A percentile compares a stretch with the other conserved stretches of the same genome.
These are phyloP conservation scores for Colletotrichum endophyticum DNA, from an alignment of 2,329 filamentous ascomycete genomes.

Conservation along the genomic window DNA sequence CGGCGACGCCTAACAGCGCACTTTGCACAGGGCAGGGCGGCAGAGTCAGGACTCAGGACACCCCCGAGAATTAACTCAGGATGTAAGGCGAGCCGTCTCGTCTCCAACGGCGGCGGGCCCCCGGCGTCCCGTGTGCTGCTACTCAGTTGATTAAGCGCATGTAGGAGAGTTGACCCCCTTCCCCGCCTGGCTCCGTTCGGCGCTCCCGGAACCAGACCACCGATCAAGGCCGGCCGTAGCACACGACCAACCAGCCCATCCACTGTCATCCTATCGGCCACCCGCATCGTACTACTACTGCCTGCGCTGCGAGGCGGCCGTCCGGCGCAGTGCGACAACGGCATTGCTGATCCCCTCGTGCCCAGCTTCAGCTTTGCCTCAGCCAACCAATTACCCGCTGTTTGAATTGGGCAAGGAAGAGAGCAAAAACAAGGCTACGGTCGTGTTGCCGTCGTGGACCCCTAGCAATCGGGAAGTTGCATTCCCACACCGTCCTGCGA, in stretches of 20 bases:
- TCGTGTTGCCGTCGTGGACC: background rate
- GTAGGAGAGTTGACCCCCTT: background rate
- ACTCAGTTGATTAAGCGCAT: background rate
- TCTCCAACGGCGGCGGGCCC: background rate
- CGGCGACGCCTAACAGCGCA: background rate
- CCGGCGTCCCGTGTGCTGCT: background rate
- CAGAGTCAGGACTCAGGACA: background rate
- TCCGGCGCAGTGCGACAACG: background rate
- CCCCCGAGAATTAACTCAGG: background rate
- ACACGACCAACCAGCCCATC: background rate
- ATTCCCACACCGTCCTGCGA: background rate
- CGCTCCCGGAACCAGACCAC: background rate
- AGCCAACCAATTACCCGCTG: background rate
- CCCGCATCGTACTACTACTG: background rate
- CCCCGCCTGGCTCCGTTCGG: slow-evolving; percentile 13
- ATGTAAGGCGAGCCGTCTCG: background rate
- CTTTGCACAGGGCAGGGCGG: background rate
- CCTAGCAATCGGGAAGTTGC: background rate
- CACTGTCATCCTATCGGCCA: background rate
- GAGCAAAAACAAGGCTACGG: background rate
- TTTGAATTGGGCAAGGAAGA: background rate
- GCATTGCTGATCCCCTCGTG: background rate
- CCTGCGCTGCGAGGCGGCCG: background rate
- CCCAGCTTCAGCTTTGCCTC: background rate
- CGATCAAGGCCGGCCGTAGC: background rate